phyloP scores from a whole-genome alignment of 371 early-diverging fungal species.

The Pancytospora philotis region DNA sequence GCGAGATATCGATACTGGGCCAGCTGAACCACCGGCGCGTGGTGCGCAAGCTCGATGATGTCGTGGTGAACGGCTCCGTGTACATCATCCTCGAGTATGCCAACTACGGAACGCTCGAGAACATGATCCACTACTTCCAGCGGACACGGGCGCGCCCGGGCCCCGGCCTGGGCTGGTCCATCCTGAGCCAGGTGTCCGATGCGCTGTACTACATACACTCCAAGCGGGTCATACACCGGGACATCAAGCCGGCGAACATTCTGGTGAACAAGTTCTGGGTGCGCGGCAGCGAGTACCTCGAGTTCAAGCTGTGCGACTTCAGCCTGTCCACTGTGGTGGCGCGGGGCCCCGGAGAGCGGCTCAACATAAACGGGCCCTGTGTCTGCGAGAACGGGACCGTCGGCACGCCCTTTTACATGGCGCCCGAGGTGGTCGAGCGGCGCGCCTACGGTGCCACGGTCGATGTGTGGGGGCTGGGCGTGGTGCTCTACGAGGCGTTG shows the following conservation, averaged over 20 bases:
- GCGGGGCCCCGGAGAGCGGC: too few relatives aligned
- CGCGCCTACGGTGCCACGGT: slow-evolving; percentile 60
- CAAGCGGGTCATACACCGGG: slow-evolving; percentile 84
- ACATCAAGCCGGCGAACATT: slow-evolving; percentile 86
- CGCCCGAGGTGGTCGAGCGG: slow-evolving; percentile 54
- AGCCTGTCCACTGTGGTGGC: slow-evolving; percentile 30
- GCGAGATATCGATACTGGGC: slow-evolving; percentile 75
- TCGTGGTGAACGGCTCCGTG: slow-evolving; percentile 61
- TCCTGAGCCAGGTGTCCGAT: slow-evolving; percentile 70
- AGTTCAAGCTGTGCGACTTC: slow-evolving; percentile 59
- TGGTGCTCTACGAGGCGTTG: slow-evolving; percentile 89
- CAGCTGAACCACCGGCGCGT: slow-evolving; percentile 78
- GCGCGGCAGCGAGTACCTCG: slow-evolving; percentile 18
- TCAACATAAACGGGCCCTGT: not conserved
- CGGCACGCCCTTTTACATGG: slow-evolving; percentile 56
- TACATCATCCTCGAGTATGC: slow-evolving; percentile 82
- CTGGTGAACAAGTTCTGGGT: slow-evolving; percentile 65
- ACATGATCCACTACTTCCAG: slow-evolving; percentile 65
- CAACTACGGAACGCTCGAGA: slow-evolving; percentile 68
- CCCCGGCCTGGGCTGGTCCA: slow-evolving; percentile 65
- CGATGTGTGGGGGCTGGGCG: slow-evolving; percentile 96
- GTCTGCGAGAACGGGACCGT: slow-evolving; percentile 17
- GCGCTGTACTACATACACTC: slow-evolving; percentile 84
- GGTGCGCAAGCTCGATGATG: slow-evolving; percentile 68
- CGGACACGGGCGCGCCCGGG: slow-evolving; percentile 68